Evolutionary conservation across 768 basidiomycete species (phyloP).

Genomic region (Gymnopilus junonius): DNA sequence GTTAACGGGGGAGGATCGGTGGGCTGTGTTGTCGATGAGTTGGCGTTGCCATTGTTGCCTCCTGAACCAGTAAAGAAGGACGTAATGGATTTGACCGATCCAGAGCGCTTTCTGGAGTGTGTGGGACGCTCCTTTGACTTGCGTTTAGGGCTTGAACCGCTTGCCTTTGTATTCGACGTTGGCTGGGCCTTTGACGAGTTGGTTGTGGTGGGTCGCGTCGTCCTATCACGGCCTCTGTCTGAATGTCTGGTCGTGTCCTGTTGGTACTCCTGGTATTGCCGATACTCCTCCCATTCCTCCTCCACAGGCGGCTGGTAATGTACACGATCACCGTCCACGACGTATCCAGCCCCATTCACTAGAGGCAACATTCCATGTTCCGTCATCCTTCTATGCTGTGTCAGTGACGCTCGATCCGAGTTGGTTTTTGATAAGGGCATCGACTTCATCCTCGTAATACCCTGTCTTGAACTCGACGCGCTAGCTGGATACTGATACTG

Average conservation of each 20-base stretch:
- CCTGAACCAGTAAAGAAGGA: conserved; percentile 36
- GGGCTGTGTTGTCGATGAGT: conserved; percentile 6
- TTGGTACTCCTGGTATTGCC: conserved; percentile 8
- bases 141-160: conserved; percentile 13
- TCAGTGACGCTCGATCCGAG: neutral
- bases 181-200: neutral
- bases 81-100: conserved; percentile 38
- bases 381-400: neutral
- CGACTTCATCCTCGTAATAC: conserved; percentile 52
- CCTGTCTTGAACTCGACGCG: conserved; percentile 8
- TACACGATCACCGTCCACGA: conserved; percentile 18
- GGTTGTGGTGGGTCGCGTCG: neutral
- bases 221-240: neutral
- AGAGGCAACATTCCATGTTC: conserved; percentile 1
- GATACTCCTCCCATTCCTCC: conserved; percentile 15
- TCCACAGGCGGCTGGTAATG: conserved; percentile 18
- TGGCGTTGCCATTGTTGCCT: conserved; percentile 14
- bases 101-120: conserved; percentile 34
- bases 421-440: conserved; percentile 42
- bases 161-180: conserved; percentile 8
- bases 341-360: conserved; percentile 19
- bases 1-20: conserved; percentile 27
- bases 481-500: conserved; percentile 10
- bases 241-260: conserved; percentile 3
- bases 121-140: conserved; percentile 28